Base-by-base conservation (phyloP, 768 basidiomycete genomes). In the Xerocomellus amylosporus region DNA sequence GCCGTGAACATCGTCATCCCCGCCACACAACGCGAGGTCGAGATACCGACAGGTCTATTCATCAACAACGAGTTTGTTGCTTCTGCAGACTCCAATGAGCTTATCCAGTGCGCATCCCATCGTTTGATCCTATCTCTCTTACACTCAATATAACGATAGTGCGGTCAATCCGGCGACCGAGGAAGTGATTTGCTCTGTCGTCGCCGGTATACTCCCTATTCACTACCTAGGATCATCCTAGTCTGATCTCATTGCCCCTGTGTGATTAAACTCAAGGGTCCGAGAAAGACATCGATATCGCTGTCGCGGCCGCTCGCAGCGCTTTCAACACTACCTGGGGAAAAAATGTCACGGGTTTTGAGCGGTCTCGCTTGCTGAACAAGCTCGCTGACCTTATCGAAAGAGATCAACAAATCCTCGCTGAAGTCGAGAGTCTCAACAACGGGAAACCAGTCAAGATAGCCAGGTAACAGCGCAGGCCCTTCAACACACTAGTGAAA, bases 371-470 rank as follows among this genome's bases (percentile, higher is more conserved):
- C 58, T 76, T 94, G 50, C 74, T 97, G 46, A 85, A 89, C 75
- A 90, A 86, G 69, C 82, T 96, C 24, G 93, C 93, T 19, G 90
- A 93, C 66, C 79, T 97, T 59, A 92, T 96, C 48, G 94, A 96
- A 70, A 78, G 87, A 58, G 87, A 96, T 68, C 77, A 84, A 24
- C 78, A 94, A 70, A 81, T 85, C 59, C 82, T 97, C 19, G 91
- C 88, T 15, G 90, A 90, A 65, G 76, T 96, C 43, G 93, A 96
- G 71, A 71, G 84, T 41, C 75, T 95, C 55, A 93, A 98, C 75
- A 94, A 93, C 65, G 95, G 94, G 41, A 96, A 97, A 75, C 91
- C 87, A n/a, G 76, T 90, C 59, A 83, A 76, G 60, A 71, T 81
- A 47, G 81, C 82, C 26, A 73, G 77, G 79, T 80, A 55, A 30